These are phyloP conservation scores for Paracorniculantispora psalliotae DNA, from an alignment of 2,329 filamentous ascomycete species.

Conservation along the genomic window DNA sequence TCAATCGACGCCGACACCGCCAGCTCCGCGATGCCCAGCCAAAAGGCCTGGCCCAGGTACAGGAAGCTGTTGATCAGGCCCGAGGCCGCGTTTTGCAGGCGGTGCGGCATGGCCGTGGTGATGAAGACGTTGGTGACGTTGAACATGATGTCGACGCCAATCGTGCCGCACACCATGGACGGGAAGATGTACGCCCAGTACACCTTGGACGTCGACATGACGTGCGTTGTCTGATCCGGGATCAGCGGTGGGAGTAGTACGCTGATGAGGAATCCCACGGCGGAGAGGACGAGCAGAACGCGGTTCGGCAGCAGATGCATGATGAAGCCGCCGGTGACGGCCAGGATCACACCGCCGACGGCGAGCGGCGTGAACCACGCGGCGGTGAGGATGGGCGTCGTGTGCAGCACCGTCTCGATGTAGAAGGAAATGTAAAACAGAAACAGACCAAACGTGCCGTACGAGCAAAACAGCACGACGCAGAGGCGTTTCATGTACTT, in stretches of 20 bases:
- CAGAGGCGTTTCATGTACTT: slow-evolving; percentile 63
- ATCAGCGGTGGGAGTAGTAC: slow-evolving; percentile 61
- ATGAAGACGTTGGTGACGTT: slow-evolving; percentile 74
- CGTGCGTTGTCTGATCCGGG: slow-evolving; percentile 40
- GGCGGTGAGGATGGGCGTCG: slow-evolving; percentile 57
- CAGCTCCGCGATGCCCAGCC: slow-evolving; percentile 67
- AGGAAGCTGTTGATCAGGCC: slow-evolving; percentile 66
- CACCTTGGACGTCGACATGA: slow-evolving; percentile 23
- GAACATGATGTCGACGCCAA: slow-evolving; percentile 71
- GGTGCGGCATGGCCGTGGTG: slow-evolving; percentile 62
- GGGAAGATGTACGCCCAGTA: slow-evolving; percentile 76
- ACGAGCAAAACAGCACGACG: slow-evolving; percentile 58
- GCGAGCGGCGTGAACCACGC: slow-evolving; percentile 66
- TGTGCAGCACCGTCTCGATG: slow-evolving; percentile 55
- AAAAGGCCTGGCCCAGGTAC: slow-evolving; percentile 67
- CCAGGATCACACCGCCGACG: slow-evolving; percentile 62
- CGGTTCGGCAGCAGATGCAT: slow-evolving; percentile 62
- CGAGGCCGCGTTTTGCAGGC: slow-evolving; percentile 66
- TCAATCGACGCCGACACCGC: slow-evolving; percentile 44
- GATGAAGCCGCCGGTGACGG: slow-evolving; percentile 58
- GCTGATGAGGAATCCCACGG: slow-evolving; percentile 52
- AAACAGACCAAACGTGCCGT: slow-evolving; percentile 64
- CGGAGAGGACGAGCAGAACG: slow-evolving; percentile 57
- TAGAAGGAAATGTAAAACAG: slow-evolving; percentile 67
- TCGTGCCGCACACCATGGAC: slow-evolving; percentile 61